phyloP scores from a whole-genome alignment of 768 basidiomycete genomes.

The Russula ochroleuca region DNA sequence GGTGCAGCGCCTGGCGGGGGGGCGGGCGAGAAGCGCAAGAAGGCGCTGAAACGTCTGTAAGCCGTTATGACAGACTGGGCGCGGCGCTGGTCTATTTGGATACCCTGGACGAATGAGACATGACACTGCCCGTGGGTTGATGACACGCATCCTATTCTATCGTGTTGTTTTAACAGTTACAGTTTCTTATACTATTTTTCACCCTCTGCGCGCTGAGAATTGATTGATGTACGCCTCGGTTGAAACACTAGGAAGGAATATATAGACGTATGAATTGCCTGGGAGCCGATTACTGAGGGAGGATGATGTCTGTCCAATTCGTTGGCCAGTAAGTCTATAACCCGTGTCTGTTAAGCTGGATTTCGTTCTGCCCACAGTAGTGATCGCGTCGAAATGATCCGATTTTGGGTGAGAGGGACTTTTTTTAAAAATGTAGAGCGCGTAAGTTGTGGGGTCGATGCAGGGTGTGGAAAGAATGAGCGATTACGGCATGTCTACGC shows the following conservation, averaged over 20 bases:
- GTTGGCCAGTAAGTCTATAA: no score
- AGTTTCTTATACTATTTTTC: slow-evolving; percentile 1
- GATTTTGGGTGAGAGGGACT: no score
- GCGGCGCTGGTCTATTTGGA: not conserved
- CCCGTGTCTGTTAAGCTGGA: no score
- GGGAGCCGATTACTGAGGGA: no score
- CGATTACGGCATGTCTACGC: no score
- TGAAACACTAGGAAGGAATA: not conserved
- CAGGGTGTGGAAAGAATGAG: no score
- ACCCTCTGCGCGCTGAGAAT: not conserved
- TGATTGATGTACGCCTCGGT: not conserved
- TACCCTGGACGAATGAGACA: not conserved
- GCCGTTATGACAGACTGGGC: not conserved
- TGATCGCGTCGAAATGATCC: no score
- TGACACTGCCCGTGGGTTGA: not conserved
- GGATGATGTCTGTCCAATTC: no score
- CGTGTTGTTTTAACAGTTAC: slow-evolving; percentile 18
- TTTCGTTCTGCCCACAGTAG: no score
- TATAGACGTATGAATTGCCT: not conserved
- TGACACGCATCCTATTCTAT: slow-evolving; percentile 10
- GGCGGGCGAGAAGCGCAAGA: slow-evolving; percentile 79
- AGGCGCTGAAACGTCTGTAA: slow-evolving; percentile 75
- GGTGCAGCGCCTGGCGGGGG: slow-evolving; percentile 49
- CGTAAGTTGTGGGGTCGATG: no score
- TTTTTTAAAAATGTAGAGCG: no score